phyloP scores from a whole-genome alignment of 2,329 filamentous ascomycete genomes.

The Ophiostoma perfectum region DNA sequence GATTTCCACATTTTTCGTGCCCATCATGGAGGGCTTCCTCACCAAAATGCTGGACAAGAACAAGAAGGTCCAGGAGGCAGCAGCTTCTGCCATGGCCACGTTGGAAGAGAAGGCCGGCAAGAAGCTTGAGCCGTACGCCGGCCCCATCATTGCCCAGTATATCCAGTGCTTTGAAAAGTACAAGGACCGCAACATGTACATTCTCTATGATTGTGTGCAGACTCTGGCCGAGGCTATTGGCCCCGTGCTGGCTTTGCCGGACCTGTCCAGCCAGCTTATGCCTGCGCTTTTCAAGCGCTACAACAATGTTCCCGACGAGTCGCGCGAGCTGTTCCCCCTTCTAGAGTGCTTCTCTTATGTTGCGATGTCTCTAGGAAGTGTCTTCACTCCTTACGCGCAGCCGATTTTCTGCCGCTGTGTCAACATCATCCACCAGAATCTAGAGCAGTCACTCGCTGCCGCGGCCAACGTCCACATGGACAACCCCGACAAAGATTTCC shows the following conservation, averaged over 20 bases:
- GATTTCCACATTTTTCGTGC: conserved; percentile 76
- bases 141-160: conserved; percentile 86
- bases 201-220: conserved; percentile 96
- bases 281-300: conserved; percentile 84
- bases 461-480: conserved; percentile 64
- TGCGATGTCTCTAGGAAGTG: conserved; percentile 73
- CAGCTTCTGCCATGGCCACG: conserved; percentile 90
- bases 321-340: conserved; percentile 86
- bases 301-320: conserved; percentile 80
- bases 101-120: conserved; percentile 88
- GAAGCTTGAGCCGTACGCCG: conserved; percentile 75
- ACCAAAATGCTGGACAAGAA: conserved; percentile 93
- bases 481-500: conserved; percentile 89
- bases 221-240: conserved; percentile 91
- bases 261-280: conserved; percentile 84
- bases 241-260: conserved; percentile 68
- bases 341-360: conserved; percentile 97
- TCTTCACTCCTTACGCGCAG: conserved; percentile 77
- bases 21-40: conserved; percentile 94
- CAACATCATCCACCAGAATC: conserved; percentile 83
- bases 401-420: conserved; percentile 85
- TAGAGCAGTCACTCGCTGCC: conserved; percentile 72
- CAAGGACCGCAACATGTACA: conserved; percentile 99
- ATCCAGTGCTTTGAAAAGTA: conserved; percentile 89
- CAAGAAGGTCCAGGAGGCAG: conserved; percentile 96